Base-by-base conservation (phyloP, 805 yeast genomes). In the Cyberlindnera misumaiensis region DNA sequence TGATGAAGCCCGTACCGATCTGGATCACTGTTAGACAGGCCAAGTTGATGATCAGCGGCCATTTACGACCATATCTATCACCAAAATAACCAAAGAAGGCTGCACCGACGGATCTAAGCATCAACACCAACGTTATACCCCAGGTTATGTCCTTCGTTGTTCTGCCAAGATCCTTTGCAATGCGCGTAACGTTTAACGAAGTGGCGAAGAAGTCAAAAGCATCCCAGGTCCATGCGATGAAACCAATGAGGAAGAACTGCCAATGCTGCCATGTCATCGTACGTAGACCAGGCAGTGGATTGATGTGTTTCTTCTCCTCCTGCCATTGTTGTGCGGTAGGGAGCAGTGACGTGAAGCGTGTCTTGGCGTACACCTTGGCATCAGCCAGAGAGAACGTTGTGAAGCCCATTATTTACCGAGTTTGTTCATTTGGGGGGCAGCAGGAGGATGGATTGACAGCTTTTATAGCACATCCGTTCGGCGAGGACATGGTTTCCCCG, bases 51-150 rank as follows among this genome's bases (percentile, higher is more conserved):
- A 69, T 64, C 44, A 72, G 65, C 0, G 84, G 83, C 68, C 72
- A 71, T 52, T 74, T 77, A 51, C 83, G 63, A 29, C 84, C 84
- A 45, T 71, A 69, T 46, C 70, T 65, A 55, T 79, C 85, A 50
- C 80, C 77, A 44, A 72, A 55, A 41, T 64, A 63, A 36, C 84
- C 84, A 49, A 79, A 77, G n/a, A 72, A 51, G 25, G 76, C 49
- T 9, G 83, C 82, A 42, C 85, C 85, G 16, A 78, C 74, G 3
- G 83, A 72, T 60, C 85, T 67, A 45, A 79, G 64, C 85, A 79
- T 79, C 28, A 79, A 67, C 34, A 79, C 84, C 44, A 79, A 63
- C 1, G 85, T 78, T 48, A 79, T 74, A 32, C 56, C 59, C 58
- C 84, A 78, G 4, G 82, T 72, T 37, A 78, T 64, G 39, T 70